These are phyloP conservation scores for Venturia carpophila DNA, from an alignment of 2,329 filamentous ascomycete species.

Conservation along the genomic window DNA sequence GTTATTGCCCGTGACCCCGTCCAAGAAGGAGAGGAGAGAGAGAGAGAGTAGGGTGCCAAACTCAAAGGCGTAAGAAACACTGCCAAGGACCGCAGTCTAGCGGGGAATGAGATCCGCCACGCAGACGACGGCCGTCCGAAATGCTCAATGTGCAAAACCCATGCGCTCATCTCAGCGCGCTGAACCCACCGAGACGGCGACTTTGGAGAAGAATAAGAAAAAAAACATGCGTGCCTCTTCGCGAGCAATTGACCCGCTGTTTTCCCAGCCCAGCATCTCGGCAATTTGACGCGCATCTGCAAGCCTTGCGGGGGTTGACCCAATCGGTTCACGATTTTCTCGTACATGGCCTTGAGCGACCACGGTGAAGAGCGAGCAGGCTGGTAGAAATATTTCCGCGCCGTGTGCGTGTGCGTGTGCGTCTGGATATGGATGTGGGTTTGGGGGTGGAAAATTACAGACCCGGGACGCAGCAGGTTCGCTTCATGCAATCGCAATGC, in stretches of 20 bases:
- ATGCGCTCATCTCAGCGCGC: constrained; percentile 2
- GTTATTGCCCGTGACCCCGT: constrained; percentile 1
- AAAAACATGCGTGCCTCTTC: not conserved
- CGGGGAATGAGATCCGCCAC: not conserved
- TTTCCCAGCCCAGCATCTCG: not conserved
- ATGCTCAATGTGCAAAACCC: constrained; percentile 8
- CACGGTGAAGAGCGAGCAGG: constrained; percentile 2
- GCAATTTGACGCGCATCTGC: constrained; percentile 10
- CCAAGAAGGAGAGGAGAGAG: not conserved
- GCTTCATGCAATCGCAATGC: not conserved
- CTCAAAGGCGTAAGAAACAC: not conserved
- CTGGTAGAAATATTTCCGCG: not conserved
- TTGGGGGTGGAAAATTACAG: not conserved
- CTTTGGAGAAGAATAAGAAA: not conserved
- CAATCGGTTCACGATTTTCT: constrained; percentile 2
- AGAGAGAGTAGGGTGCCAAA: not conserved
- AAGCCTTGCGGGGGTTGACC: not conserved
- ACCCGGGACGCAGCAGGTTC: not conserved
- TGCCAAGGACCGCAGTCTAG: not conserved
- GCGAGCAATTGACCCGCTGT: not conserved
- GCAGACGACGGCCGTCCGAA: not conserved
- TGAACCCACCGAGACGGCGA: constrained; percentile 7
- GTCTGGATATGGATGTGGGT: not conserved
- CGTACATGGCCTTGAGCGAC: not conserved
- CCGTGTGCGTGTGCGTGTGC: not conserved